Conservation (phyloP, 352 stramenopile genomes). For the Globisporangium nodosum region DNA sequence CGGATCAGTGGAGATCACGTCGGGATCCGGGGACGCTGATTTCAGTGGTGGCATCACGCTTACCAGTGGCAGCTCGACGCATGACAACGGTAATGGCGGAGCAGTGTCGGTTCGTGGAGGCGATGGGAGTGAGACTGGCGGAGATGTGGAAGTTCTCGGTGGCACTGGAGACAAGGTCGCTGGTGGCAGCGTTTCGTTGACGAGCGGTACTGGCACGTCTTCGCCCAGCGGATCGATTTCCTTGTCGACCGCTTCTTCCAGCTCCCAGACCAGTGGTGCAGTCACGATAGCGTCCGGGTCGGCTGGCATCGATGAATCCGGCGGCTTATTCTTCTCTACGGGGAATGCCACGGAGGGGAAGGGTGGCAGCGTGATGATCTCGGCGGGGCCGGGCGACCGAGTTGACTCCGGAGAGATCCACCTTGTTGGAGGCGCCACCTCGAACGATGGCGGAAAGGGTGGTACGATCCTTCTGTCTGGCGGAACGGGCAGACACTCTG, state of each 20-base stretch:
- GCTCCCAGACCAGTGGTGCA: slow-evolving; percentile 19
- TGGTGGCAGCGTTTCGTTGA: slow-evolving; percentile 19
- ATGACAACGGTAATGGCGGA: slow-evolving; percentile 15
- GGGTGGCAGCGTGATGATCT: slow-evolving; percentile 20
- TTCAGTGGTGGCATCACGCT: slow-evolving; percentile 19
- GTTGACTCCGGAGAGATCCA: slow-evolving; percentile 21
- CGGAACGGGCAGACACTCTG: slow-evolving; percentile 19
- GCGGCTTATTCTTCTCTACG: slow-evolving; percentile 11
- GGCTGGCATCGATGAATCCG: slow-evolving; percentile 14
- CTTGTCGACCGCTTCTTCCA: slow-evolving; percentile 18
- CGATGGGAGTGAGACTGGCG: slow-evolving; percentile 17
- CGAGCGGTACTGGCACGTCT: slow-evolving; percentile 14
- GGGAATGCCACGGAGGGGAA: slow-evolving; percentile 8
- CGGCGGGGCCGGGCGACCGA: slow-evolving; percentile 14
- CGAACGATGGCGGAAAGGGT: slow-evolving; percentile 22
- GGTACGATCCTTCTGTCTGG: slow-evolving; percentile 23
- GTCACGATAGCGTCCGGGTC: slow-evolving; percentile 20
- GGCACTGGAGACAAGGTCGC: slow-evolving; percentile 14
- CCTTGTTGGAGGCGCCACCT: slow-evolving; percentile 21
- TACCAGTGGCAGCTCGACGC: slow-evolving; percentile 15
- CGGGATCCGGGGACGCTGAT: slow-evolving; percentile 13
- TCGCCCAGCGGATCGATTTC: slow-evolving; percentile 23
- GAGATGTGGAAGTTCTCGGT: slow-evolving; percentile 16
- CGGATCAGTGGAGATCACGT: slow-evolving; percentile 19
- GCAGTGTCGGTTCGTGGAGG: slow-evolving; percentile 16